phyloP scores from a whole-genome alignment of 371 early-diverging fungal species.

The Mucor piriformis region DNA sequence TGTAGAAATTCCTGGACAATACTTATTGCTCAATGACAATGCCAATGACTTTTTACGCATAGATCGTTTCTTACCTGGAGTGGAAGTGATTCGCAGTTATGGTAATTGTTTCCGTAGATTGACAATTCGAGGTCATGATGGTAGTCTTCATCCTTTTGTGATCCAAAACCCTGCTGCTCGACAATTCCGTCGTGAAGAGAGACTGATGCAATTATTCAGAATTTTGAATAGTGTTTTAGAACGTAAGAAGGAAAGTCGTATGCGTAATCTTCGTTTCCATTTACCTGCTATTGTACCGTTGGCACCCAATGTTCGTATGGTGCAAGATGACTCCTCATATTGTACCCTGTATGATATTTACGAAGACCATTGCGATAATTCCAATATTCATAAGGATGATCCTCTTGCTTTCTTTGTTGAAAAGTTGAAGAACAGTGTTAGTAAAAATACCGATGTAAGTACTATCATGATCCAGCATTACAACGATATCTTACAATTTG shows the following conservation, averaged over 20 bases:
- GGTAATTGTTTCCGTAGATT: conserved; percentile 76
- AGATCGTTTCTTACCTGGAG: conserved; percentile 90
- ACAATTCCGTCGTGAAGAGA: conserved; percentile 89
- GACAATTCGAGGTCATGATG: conserved; percentile 91
- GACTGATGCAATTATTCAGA: conserved; percentile 90
- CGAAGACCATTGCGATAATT: conserved; percentile 76
- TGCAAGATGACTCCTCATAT: conserved; percentile 88
- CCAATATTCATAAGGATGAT: conserved; percentile 78
- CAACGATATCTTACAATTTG: no score
- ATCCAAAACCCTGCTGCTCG: conserved; percentile 91
- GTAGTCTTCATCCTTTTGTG: conserved; percentile 84
- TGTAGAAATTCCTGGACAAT: conserved; percentile 97
- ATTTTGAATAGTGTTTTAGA: conserved; percentile 85
- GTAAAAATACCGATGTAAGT: conserved; percentile 44
- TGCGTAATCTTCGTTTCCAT: conserved; percentile 84
- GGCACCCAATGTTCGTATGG: conserved; percentile 89
- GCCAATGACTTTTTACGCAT: conserved; percentile 93
- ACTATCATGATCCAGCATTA: neutral
- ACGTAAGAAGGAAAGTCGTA: conserved; percentile 74
- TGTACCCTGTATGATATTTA: conserved; percentile 84
- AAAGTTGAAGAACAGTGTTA: conserved; percentile 56
- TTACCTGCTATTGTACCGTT: conserved; percentile 90
- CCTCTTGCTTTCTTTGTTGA: conserved; percentile 75
- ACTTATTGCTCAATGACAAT: conserved; percentile 78
- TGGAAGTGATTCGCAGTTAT: conserved; percentile 78